Evolutionary conservation across 1,139 yeast species (phyloP), one percentile per base, ranked within the genome.

Genomic region (Nakaseomyces sp.): DNA sequence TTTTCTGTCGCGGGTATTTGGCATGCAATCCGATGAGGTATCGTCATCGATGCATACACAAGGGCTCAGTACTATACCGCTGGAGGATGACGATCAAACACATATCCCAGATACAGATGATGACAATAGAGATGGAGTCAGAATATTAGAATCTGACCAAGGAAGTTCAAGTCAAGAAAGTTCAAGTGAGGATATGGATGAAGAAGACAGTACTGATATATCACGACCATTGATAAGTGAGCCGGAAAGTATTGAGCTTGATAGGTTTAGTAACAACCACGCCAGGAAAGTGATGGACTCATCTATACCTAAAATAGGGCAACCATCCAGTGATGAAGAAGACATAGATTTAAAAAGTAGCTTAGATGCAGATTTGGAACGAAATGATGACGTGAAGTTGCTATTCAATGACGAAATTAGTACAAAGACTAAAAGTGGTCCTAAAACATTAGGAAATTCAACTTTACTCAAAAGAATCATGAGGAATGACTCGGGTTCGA

Each of bases 1-100:
- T 2, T 67, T 67, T 48, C 47, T 67, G 24, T 67, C 71, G 1
- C 61, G 70, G 16, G 68, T 67, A 17, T 67, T 67, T 52, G 70
- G 71, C 1, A 53, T 64, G 20, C 61, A 62, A 40, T 64, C 70
- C 1, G 61, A 57, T 8, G 63, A 56, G 18, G 56, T 58, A 4
- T 46, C 53, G 3, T 49, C 57, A 18, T 53, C 61, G 0, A 45
- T 59, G 24, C 54, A 52, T 15, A 50, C 52, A 10, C 55, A 58
- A 9, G 64, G 57, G 40, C 45, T 58, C 53, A 54, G 60, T 43
- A 53, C 49, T 15, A 45, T 50, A 37, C 49, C 50, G 4, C 48
- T 50, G 28, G 38, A 22, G 8, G 41, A 39, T 17, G 26, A 28
- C 6, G 40, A 18, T 2, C 16, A 28, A 17, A 19, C 13, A 5